phyloP scores from a whole-genome alignment of 176 grass and related monocot genomes.

The Triticum aestivum region DNA sequence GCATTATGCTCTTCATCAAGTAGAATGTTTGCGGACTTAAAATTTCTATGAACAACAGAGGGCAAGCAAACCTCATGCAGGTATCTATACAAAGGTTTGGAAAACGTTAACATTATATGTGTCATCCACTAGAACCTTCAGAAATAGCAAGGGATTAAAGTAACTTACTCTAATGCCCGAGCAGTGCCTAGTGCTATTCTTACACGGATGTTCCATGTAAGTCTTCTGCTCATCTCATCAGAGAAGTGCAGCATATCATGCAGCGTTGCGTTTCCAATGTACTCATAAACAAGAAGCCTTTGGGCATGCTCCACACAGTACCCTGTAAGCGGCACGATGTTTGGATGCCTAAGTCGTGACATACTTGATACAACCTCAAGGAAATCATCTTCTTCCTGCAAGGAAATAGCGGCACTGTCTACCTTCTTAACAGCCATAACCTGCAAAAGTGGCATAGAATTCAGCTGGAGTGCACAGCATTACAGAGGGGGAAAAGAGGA shows the following conservation, averaged over 20 bases:
- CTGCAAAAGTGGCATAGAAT: constrained; percentile 50
- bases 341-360: constrained; percentile 89
- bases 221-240: constrained; percentile 72
- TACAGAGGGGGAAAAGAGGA: neutral
- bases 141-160: constrained; percentile 7
- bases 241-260: constrained; percentile 84
- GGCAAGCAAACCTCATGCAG: constrained; percentile 98
- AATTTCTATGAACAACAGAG: constrained; percentile 90
- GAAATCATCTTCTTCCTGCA: constrained; percentile 97
- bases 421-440: constrained; percentile 96
- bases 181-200: constrained; percentile 80
- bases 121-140: constrained; percentile 16
- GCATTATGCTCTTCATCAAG: constrained; percentile 96
- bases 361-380: constrained; percentile 92
- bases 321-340: constrained; percentile 75
- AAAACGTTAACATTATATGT: constrained; percentile 4
- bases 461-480: constrained; percentile 23
- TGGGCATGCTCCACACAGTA: constrained; percentile 93
- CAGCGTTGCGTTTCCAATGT: constrained; percentile 76
- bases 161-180: constrained; percentile 91
- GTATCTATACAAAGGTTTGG: constrained; percentile 49
- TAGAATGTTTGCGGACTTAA: constrained; percentile 94
- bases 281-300: constrained; percentile 88
- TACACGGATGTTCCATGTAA: constrained; percentile 92
- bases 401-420: constrained; percentile 69